phyloP scores from a whole-genome alignment of 2,329 filamentous ascomycete genomes.

The Verticillium tricorpus region DNA sequence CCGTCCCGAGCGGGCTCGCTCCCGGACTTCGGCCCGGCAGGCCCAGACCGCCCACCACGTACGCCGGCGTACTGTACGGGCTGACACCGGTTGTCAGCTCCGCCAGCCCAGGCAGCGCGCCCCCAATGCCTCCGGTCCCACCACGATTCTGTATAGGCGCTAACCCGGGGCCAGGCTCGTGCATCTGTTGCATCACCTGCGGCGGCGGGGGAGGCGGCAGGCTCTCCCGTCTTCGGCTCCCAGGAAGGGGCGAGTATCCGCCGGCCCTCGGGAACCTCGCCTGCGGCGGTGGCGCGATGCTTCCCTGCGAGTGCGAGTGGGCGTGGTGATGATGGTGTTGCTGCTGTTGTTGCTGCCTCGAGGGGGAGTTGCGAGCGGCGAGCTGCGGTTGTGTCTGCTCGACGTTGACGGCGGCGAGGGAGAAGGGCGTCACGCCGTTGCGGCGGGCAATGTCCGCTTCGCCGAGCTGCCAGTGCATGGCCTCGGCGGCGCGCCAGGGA shows the following conservation, averaged over 20 bases:
- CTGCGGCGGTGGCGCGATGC: constrained; percentile 26
- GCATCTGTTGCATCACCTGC: constrained; percentile 20
- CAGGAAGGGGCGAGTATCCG: constrained; percentile 23
- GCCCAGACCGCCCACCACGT: constrained; percentile 29
- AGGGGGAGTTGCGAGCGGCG: constrained; percentile 11
- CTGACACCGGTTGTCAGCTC: constrained; percentile 61
- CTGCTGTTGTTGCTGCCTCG: constrained; percentile 2
- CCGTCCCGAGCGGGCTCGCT: neutral
- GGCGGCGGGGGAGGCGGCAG: constrained; percentile 23
- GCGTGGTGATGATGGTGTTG: constrained; percentile 18
- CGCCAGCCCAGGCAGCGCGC: constrained; percentile 54
- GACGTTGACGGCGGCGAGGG: constrained; percentile 54
- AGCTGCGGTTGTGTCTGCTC: constrained; percentile 20
- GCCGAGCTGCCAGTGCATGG: constrained; percentile 97
- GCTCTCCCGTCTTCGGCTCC: constrained; percentile 39
- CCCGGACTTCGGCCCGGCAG: neutral
- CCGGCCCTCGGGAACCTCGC: constrained; percentile 38
- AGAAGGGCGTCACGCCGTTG: constrained; percentile 81
- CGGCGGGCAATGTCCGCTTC: constrained; percentile 90
- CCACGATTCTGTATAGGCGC: constrained; percentile 48
- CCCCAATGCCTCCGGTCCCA: constrained; percentile 25
- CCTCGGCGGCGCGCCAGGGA: constrained; percentile 92
- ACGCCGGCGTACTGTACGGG: constrained; percentile 55
- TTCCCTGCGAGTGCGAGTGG: constrained; percentile 44
- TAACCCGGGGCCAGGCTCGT: constrained; percentile 33